These are phyloP conservation scores for Boletus rubescentipes DNA, from an alignment of 768 basidiomycete genomes.

Conservation along the genomic window DNA sequence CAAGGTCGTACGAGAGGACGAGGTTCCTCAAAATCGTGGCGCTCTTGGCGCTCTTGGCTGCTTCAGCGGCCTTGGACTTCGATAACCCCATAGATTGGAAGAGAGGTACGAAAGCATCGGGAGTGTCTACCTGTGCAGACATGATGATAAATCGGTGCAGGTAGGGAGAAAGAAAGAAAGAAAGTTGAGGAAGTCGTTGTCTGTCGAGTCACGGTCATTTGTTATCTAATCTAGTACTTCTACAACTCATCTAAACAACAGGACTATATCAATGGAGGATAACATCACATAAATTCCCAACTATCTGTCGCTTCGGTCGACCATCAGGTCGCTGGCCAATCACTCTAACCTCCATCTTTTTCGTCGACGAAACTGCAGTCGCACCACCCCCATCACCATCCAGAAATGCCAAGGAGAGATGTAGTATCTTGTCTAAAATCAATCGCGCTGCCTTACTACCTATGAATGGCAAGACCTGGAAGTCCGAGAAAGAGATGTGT, in stretches of 20 bases:
- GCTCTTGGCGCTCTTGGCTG: conserved; percentile 77
- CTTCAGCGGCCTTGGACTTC: conserved; percentile 76
- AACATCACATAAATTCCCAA: conserved; percentile 22
- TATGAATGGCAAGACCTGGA: conserved; percentile 21
- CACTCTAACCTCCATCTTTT: conserved; percentile 23
- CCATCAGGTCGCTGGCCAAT: conserved; percentile 26
- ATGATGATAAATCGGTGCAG: conserved; percentile 8
- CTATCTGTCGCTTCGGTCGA: conserved; percentile 22
- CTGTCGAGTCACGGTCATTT: conserved; percentile 11
- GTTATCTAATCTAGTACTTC: conserved; percentile 31
- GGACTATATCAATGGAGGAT: conserved; percentile 19
- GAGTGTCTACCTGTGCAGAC: conserved; percentile 13
- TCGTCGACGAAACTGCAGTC: conserved; percentile 1
- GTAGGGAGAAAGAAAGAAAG: background rate
- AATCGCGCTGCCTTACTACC: conserved; percentile 18
- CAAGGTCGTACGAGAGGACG: conserved; percentile 54
- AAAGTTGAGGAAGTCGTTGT: no score
- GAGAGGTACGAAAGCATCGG: conserved; percentile 31
- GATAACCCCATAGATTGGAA: conserved; percentile 81
- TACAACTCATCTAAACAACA: background rate
- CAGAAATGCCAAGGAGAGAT: conserved; percentile 25
- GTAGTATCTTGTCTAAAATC: conserved; percentile 22
- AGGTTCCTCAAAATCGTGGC: conserved; percentile 68
- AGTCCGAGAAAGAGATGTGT: conserved; percentile 32
- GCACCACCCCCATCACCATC: conserved; percentile 9